Conservation (phyloP, 257 asterid genomes). For the Nicotiana tabacum region DNA sequence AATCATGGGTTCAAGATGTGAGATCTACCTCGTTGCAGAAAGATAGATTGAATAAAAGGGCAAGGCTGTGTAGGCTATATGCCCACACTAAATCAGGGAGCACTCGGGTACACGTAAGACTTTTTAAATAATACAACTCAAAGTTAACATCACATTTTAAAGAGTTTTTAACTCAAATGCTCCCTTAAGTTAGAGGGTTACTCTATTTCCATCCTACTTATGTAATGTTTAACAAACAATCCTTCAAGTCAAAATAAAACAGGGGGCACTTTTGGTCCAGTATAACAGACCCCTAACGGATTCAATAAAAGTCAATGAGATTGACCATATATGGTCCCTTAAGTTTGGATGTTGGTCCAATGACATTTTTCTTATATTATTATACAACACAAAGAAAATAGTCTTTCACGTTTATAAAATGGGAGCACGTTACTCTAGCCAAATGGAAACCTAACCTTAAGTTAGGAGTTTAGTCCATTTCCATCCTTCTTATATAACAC, state of each 20-base stretch:
- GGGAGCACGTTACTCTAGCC: neutral
- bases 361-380: neutral
- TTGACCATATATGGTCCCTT: neutral
- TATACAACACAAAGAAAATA: neutral
- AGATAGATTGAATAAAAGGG: neutral
- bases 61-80: neutral
- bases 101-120: neutral
- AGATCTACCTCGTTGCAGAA: neutral
- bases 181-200: neutral
- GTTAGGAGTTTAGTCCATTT: neutral
- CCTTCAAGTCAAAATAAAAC: neutral
- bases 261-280: neutral
- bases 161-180: neutral
- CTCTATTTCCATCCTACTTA: neutral
- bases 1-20: neutral
- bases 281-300: neutral
- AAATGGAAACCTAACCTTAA: neutral
- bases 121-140: neutral
- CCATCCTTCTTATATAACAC: neutral
- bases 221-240: neutral
- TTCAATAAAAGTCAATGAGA: neutral
- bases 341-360: neutral
- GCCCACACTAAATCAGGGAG: neutral
- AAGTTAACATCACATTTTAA: neutral
- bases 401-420: neutral